Base-by-base conservation (phyloP, 108 stramenopile species). In the Schizochytrium sp. region DNA sequence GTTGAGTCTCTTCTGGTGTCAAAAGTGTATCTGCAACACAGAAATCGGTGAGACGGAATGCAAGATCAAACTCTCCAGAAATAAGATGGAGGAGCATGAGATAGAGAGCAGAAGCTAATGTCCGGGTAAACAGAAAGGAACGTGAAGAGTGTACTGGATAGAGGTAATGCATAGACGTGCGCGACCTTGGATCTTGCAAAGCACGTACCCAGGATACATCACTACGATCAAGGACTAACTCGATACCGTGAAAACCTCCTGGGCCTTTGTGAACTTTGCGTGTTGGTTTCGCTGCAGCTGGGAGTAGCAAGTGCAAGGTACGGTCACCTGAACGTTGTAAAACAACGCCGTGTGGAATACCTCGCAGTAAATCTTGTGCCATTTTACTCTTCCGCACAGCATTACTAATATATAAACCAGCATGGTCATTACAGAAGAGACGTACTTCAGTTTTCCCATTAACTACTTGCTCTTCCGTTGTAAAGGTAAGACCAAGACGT, bases 321-420 rank as follows among this genome's bases (percentile, higher is more conserved):
- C 53, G 49, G 76, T 83, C 76, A 7, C 76, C 76, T 1, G 76
- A 17, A 17, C 76, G 45, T 28, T 83, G 76, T n/a, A 83, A 28
- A 28, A 83, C 40, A 28, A 83, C 76, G 28, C 76, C 76, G 76
- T 83, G 76, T n/a, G 76, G 76, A 28, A 83, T 83, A 2, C 76
- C 76, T 1, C 76, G 76, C 76, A 83, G 40, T 17, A 83, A 40
- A 42, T 83, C 76, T 55, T 83, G 76, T n/a, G 76, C 76, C 76
- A 83, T 83, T 40, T 83, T 83, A 53, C 76, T 83, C 76, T 83
- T 83, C n/a, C 76, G 76, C 8, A 83, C 50, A 12, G 76, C 76
- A 28, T 83, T 83, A 28, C 76, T 83, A 13, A 83, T 13, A 42
- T 55, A 83, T 13, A 83, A 40, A 42, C 76, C 76, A 5, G 76